Conservation (phyloP, 2,329 filamentous ascomycete species). For the Arthrinium puccinioides region DNA sequence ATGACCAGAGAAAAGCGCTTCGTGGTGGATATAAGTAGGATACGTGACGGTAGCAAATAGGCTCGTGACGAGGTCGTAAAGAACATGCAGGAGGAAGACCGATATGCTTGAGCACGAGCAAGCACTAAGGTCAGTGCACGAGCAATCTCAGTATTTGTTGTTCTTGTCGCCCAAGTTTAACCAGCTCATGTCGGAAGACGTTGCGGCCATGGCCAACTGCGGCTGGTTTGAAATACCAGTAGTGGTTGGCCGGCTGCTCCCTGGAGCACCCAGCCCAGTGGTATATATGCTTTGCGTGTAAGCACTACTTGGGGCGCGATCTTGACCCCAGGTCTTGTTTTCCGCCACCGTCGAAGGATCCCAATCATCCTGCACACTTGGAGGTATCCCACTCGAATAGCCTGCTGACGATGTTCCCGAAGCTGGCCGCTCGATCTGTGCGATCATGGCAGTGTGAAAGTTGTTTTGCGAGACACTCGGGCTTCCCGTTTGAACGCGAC, state of each 20-base stretch:
- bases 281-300: conserved; percentile 39
- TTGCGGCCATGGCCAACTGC: conserved; percentile 41
- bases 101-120: too few relatives aligned
- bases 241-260: conserved; percentile 18
- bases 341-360: conserved; percentile 31
- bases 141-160: conserved; percentile 1
- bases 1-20: too few relatives aligned
- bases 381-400: conserved; percentile 59
- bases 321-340: conserved; percentile 40
- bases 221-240: conserved; percentile 39
- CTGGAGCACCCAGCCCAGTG: conserved; percentile 29
- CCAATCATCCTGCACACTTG: conserved; percentile 53
- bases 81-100: too few relatives aligned
- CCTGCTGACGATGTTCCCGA: conserved; percentile 44
- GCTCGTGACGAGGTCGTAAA: conserved; percentile 2
- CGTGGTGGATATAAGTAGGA: neutral
- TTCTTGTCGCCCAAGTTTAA: conserved; percentile 56
- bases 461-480: conserved; percentile 59
- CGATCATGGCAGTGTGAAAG: conserved; percentile 50
- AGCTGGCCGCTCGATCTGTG: conserved; percentile 51
- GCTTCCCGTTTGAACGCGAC: conserved; percentile 60
- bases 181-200: conserved; percentile 70
- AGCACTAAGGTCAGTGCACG: too few relatives aligned
- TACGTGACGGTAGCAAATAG: neutral
- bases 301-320: conserved; percentile 44